phyloP scores from a whole-genome alignment of 1,284 basidiomycete genomes.

The Trichosporon ovoides region DNA sequence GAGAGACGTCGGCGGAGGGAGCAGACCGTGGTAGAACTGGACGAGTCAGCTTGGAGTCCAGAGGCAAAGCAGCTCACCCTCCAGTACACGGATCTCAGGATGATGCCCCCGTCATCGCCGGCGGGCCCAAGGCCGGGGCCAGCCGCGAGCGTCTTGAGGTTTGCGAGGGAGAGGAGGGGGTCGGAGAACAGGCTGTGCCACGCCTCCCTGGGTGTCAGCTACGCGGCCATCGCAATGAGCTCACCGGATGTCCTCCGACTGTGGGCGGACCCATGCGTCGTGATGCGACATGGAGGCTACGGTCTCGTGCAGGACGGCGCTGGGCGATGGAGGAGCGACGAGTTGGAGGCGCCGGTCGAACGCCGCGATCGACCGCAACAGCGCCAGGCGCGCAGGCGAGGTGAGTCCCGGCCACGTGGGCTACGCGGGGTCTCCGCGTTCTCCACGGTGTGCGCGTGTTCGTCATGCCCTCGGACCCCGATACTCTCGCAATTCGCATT shows the following conservation, averaged over 20 bases:
- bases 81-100: conserved; percentile 48
- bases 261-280: neutral
- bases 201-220: conserved; percentile 20
- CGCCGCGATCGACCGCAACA: neutral
- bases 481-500: no score
- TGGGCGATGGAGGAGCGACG: conserved; percentile 1
- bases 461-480: no score
- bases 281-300: neutral
- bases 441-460: no score
- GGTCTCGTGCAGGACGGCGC: neutral
- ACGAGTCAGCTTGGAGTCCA: neutral
- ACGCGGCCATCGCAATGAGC: neutral
- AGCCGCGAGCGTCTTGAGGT: conserved; percentile 35
- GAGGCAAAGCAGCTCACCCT: conserved; percentile 29
- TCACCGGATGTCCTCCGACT: conserved; percentile 1
- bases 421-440: neutral
- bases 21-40: conserved; percentile 46
- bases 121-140: conserved; percentile 36
- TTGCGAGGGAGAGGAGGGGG: conserved; percentile 41
- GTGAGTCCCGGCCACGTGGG: neutral
- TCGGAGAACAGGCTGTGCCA: conserved; percentile 44
- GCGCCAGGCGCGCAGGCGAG: no score
- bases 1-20: conserved; percentile 44
- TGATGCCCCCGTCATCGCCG: conserved; percentile 33
- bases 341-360: neutral